Conservation (phyloP, 2,329 filamentous ascomycete genomes). For the Zasmidium citrigriseum region DNA sequence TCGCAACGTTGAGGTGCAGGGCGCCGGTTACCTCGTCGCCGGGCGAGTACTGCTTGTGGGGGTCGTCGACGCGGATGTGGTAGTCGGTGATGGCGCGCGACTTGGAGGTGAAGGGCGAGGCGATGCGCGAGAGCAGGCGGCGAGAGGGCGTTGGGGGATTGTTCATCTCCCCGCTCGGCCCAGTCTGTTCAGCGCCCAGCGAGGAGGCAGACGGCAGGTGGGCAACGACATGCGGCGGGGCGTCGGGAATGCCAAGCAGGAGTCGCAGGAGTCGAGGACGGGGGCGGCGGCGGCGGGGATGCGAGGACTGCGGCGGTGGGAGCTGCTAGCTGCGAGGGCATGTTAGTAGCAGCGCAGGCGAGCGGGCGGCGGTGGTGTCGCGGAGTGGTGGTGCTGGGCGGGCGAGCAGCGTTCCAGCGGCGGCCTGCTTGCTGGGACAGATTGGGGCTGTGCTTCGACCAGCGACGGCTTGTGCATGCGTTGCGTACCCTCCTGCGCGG, state of each 20-base stretch:
- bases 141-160: constrained; percentile 25
- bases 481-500: no score
- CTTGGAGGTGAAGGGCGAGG: constrained; percentile 56
- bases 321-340: not conserved
- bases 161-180: not conserved
- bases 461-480: not conserved
- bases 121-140: constrained; percentile 55
- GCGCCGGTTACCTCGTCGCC: constrained; percentile 74
- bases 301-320: not conserved
- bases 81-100: constrained; percentile 74
- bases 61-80: constrained; percentile 74
- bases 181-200: not conserved
- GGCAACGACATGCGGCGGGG: constrained; percentile 3
- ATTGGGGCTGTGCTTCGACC: not conserved
- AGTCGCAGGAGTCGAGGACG: not conserved
- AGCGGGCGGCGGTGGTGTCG: not conserved
- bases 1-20: constrained; percentile 71
- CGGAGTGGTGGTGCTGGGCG: not conserved
- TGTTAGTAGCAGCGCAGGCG: not conserved
- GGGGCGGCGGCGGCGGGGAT: not conserved
- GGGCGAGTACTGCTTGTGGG: constrained; percentile 73
- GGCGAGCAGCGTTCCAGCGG: no score
- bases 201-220: not conserved
- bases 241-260: constrained; percentile 1
- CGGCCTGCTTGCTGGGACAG: not conserved